Percentiles rank a stretch among this genome's conserved stretches.
phyloP scores from a whole-genome alignment of 2,329 filamentous ascomycete species.

The Dactylonectria estremocensis region DNA sequence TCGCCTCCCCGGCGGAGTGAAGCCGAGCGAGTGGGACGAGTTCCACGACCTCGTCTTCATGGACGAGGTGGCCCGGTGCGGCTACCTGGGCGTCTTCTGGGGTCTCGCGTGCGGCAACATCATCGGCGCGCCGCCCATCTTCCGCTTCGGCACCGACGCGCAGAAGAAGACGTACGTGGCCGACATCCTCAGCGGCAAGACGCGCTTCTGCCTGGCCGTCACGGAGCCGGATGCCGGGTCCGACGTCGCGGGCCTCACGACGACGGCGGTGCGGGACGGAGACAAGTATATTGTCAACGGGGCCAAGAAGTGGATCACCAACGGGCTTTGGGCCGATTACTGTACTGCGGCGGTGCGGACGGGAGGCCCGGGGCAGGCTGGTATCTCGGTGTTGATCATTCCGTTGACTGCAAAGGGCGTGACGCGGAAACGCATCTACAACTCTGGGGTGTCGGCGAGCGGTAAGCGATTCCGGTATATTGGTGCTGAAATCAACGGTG shows the following conservation, averaged over 20 bases:
- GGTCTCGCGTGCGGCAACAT: conserved; percentile 72
- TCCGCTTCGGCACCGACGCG: conserved; percentile 71
- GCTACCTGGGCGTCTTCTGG: conserved; percentile 68
- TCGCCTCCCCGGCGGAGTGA: conserved; percentile 53
- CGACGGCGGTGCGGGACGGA: conserved; percentile 23
- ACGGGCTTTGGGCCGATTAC: conserved; percentile 33
- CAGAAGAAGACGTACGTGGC: conserved; percentile 43
- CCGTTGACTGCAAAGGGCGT: conserved; percentile 24
- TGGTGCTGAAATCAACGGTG: neutral
- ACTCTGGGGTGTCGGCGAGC: conserved; percentile 32
- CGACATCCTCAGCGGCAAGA: conserved; percentile 25
- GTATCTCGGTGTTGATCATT: conserved; percentile 33
- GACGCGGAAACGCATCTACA: conserved; percentile 28
- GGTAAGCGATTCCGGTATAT: conserved; percentile 7
- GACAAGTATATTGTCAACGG: conserved; percentile 35
- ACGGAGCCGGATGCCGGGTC: conserved; percentile 42
- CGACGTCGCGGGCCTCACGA: conserved; percentile 34
- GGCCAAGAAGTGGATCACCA: conserved; percentile 39
- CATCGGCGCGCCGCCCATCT: conserved; percentile 76
- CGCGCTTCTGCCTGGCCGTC: conserved; percentile 38
- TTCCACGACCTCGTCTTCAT: conserved; percentile 70
- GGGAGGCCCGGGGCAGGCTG: conserved; percentile 20
- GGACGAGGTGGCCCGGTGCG: conserved; percentile 70
- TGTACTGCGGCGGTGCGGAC: conserved; percentile 37
- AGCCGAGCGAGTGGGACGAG: conserved; percentile 65